phyloP scores from a whole-genome alignment of 1,284 basidiomycete species.

The Pseudozyma tsukubaensis region DNA sequence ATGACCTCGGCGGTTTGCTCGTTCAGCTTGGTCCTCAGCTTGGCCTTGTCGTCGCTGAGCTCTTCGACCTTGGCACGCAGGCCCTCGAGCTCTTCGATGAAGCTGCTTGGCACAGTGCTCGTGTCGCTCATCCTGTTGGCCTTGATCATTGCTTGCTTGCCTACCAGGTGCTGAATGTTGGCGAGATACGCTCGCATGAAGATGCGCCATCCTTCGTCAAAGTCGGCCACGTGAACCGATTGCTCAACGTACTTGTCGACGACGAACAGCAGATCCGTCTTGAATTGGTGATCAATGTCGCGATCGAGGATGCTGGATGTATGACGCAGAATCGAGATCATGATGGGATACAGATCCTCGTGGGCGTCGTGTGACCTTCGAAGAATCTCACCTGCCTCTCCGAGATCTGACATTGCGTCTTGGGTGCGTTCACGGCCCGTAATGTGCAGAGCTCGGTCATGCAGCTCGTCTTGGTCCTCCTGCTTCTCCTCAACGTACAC shows the following conservation, averaged over 20 bases:
- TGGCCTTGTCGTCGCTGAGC: slow-evolving; percentile 76
- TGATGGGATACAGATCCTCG: slow-evolving; percentile 63
- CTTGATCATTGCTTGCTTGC: slow-evolving; percentile 74
- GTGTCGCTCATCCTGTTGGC: slow-evolving; percentile 71
- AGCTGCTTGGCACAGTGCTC: slow-evolving; percentile 71
- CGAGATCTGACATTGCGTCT: slow-evolving; percentile 32
- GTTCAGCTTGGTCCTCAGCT: slow-evolving; percentile 74
- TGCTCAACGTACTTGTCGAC: slow-evolving; percentile 79
- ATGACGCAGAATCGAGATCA: slow-evolving; percentile 71
- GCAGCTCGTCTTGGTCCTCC: slow-evolving; percentile 85
- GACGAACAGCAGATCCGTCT: slow-evolving; percentile 75
- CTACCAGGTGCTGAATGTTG: slow-evolving; percentile 78
- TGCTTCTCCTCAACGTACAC: slow-evolving; percentile 87
- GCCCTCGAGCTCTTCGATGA: slow-evolving; percentile 76
- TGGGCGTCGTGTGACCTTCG: slow-evolving; percentile 48
- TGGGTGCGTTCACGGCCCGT: slow-evolving; percentile 21
- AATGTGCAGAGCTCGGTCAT: slow-evolving; percentile 41
- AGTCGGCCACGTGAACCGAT: slow-evolving; percentile 73
- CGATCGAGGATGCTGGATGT: slow-evolving; percentile 75
- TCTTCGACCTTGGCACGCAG: slow-evolving; percentile 75
- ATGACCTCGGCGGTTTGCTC: slow-evolving; percentile 77
- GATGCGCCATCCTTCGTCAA: slow-evolving; percentile 77
- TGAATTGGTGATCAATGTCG: slow-evolving; percentile 75
- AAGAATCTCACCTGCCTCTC: slow-evolving; percentile 48
- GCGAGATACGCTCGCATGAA: slow-evolving; percentile 76